phyloP scores from a whole-genome alignment of 768 basidiomycete genomes.

The Daedalea quercina region DNA sequence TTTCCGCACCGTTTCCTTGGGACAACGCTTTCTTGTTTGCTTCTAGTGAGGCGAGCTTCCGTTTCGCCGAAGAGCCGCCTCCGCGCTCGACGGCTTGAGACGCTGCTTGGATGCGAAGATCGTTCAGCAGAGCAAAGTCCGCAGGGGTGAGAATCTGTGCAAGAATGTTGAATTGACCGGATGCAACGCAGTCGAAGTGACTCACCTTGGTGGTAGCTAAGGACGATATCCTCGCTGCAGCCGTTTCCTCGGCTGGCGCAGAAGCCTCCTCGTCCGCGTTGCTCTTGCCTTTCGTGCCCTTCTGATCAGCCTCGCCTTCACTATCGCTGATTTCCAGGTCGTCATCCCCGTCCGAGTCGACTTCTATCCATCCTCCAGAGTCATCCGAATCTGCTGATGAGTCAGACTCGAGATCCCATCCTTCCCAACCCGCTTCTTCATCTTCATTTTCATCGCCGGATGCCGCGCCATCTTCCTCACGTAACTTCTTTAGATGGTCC shows the following conservation, averaged over 20 bases:
- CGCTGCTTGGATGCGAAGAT: constrained; percentile 79
- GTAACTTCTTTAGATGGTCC: constrained; percentile 71
- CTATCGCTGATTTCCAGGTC: constrained; percentile 81
- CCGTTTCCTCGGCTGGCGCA: constrained; percentile 7
- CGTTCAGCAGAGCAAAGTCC: constrained; percentile 88
- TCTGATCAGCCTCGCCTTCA: constrained; percentile 55
- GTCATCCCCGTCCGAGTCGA: constrained; percentile 59
- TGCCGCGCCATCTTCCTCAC: constrained; percentile 47
- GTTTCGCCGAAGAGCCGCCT: constrained; percentile 73
- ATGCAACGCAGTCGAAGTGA: neutral
- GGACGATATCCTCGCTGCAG: constrained; percentile 44
- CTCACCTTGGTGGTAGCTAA: constrained; percentile 77
- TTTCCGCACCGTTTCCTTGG: constrained; percentile 38
- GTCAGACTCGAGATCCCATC: constrained; percentile 84
- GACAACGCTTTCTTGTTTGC: constrained; percentile 54
- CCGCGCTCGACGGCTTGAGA: constrained; percentile 60
- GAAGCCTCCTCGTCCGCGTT: constrained; percentile 48
- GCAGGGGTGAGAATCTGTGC: constrained; percentile 91
- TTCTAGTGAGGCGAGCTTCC: constrained; percentile 81
- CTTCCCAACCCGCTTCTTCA: constrained; percentile 72
- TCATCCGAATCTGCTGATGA: constrained; percentile 47
- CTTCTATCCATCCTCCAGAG: constrained; percentile 74
- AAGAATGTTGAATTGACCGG: neutral
- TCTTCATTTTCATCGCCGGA: constrained; percentile 49
- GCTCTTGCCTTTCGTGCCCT: constrained; percentile 11